phyloP scores from a whole-genome alignment of 2,329 filamentous ascomycete species.

The Herpomyces periplanetae region DNA sequence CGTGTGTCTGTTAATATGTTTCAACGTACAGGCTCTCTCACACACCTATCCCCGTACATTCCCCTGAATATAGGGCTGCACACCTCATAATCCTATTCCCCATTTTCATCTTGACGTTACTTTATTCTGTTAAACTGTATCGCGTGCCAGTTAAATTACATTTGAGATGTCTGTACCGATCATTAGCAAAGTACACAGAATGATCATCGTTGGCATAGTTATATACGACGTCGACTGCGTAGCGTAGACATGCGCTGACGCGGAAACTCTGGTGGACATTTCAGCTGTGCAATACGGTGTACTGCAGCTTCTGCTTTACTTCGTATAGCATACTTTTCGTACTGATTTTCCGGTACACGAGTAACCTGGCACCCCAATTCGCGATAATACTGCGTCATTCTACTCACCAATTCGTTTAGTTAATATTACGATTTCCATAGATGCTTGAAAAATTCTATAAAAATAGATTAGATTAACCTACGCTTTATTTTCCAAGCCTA shows the following conservation, averaged over 20 bases:
- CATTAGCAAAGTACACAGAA: no score
- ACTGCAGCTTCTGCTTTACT: constrained; percentile 18
- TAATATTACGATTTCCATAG: constrained; percentile 2
- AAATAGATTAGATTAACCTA: constrained; percentile 5
- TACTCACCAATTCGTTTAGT: constrained; percentile 5
- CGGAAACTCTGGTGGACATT: constrained; percentile 45
- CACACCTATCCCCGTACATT: no score
- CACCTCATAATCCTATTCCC: no score
- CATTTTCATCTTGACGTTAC: no score
- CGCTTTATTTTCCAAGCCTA: constrained; percentile 26
- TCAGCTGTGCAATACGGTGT: constrained; percentile 25
- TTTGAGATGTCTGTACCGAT: no score
- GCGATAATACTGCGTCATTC: constrained; percentile 24
- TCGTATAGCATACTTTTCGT: constrained; percentile 12
- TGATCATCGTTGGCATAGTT: no score
- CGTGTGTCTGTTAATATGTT: no score
- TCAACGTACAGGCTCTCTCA: no score
- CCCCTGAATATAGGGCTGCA: no score
- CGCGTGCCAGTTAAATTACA: no score
- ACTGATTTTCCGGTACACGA: constrained; percentile 11
- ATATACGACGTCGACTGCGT: no score
- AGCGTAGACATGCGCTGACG: constrained; percentile 15
- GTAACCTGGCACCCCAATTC: constrained; percentile 30
- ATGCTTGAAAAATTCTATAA: neutral
- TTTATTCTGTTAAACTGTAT: no score